These are phyloP conservation scores for Lipomyces spencermartinsiae DNA, from an alignment of 805 yeast genomes.

Conservation along the genomic window DNA sequence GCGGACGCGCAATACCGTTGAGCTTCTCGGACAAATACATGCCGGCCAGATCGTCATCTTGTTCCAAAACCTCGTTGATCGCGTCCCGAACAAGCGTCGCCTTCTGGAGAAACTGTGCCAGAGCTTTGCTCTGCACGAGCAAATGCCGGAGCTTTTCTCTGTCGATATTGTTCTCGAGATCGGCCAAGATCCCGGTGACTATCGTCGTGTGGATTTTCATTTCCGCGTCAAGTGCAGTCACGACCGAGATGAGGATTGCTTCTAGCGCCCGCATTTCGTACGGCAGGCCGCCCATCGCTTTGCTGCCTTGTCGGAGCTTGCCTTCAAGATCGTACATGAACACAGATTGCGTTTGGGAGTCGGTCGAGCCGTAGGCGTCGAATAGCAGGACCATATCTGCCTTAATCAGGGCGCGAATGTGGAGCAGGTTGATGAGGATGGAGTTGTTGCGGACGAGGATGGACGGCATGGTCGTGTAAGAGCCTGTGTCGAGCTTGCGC, in stretches of 20 bases:
- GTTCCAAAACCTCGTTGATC: conserved; percentile 82
- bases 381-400: conserved; percentile 80
- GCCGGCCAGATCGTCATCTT: conserved; percentile 84
- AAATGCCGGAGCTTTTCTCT: conserved; percentile 77
- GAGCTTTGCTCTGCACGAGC: conserved; percentile 81
- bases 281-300: conserved; percentile 59
- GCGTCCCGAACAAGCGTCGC: conserved; percentile 81
- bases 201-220: conserved; percentile 83
- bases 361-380: conserved; percentile 67
- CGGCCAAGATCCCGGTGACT: conserved; percentile 72
- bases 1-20: conserved; percentile 52
- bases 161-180: conserved; percentile 82
- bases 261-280: conserved; percentile 93
- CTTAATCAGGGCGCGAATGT: conserved; percentile 88
- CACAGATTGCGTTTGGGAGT: conserved; percentile 70
- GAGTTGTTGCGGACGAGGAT: conserved; percentile 80
- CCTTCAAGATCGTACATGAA: conserved; percentile 82
- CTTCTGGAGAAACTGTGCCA: conserved; percentile 83
- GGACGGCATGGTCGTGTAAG: conserved; percentile 85
- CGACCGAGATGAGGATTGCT: conserved; percentile 79
- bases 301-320: conserved; percentile 56
- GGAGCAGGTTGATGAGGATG: conserved; percentile 79
- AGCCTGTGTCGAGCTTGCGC: conserved; percentile 82
- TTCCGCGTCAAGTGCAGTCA: conserved; percentile 80
- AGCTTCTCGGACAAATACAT: conserved; percentile 74